Base-by-base conservation (phyloP, 2,329 filamentous ascomycete species). In the Neoarthrinium moseri region DNA sequence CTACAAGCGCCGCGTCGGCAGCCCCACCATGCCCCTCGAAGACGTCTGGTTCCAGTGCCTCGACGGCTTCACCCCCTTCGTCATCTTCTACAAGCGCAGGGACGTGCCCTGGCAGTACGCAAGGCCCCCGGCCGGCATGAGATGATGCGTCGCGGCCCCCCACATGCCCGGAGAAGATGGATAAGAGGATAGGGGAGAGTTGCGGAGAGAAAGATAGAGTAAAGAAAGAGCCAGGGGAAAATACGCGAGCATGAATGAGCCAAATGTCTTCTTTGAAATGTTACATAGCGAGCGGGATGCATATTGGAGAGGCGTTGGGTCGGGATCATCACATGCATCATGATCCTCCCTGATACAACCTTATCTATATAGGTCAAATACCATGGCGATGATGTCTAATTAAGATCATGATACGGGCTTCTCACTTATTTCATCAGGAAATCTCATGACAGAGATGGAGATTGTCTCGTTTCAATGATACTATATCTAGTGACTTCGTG, bases 81-180 rank as follows among this genome's bases (percentile, higher is more conserved):
- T 52, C 35, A 22, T 58, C 3, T 56, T 52, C 22, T 59, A 58
- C 39, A 59, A 53, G 45, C 57, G 57, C 6, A 43, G 24, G 17
- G 56, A 59, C 22, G 26, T 46, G 15, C 26, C 15, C 5, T 49
- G 42, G 47, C 17, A 40, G 1, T 45, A 39, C 10, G 46, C 42
- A 4, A 29, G 22, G 13, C 24, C 40, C 10, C 20, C 29, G 29
- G 39, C 39, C 1, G 46, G 40, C 17, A 32, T 47, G 30, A 21
- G n/a, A n/a, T n/a, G n/a, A n/a, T n/a, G n/a, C n/a, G n/a, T n/a
- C n/a, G n/a, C n/a, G n/a, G n/a, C n/a, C n/a, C n/a, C n/a, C n/a
- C n/a, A n/a, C n/a, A n/a, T n/a, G n/a, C n/a, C n/a, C n/a, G n/a
- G 22, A 30, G 11, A 12, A 20, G 26, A 6, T 17, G 12, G 20